phyloP scores from a whole-genome alignment of 129 eudicot species.

The Flaveria ramosissima region DNA sequence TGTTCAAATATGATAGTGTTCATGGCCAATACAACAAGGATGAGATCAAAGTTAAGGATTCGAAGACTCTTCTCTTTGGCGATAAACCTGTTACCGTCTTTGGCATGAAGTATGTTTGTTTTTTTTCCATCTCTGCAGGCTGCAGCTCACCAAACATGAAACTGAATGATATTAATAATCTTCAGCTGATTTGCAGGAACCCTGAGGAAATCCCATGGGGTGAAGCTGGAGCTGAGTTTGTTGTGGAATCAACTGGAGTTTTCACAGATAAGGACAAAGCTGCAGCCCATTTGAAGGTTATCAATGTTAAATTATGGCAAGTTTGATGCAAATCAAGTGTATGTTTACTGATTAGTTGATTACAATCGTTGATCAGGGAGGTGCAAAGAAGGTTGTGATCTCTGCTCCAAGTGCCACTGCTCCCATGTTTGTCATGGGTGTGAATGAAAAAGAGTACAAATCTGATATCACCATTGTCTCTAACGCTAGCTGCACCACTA shows the following conservation, averaged over 20 bases:
- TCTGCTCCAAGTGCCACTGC: slow-evolving; percentile 84
- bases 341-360: background rate
- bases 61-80: slow-evolving; percentile 76
- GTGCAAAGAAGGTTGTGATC: slow-evolving; percentile 86
- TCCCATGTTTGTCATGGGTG: slow-evolving; percentile 91
- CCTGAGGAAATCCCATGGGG: slow-evolving; percentile 87
- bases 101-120: slow-evolving; percentile 48
- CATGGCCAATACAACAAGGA: slow-evolving; percentile 70
- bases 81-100: slow-evolving; percentile 59
- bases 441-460: slow-evolving; percentile 73
- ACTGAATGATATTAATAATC: background rate
- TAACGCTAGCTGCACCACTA: slow-evolving; percentile 84
- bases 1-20: slow-evolving; percentile 88
- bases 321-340: slow-evolving; percentile 4
- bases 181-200: slow-evolving; percentile 40
- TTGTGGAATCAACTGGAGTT: slow-evolving; percentile 77
- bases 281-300: slow-evolving; percentile 73
- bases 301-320: background rate
- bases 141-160: slow-evolving; percentile 21
- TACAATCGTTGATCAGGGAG: slow-evolving; percentile 49
- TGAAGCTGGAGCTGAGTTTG: slow-evolving; percentile 74
- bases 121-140: slow-evolving; percentile 10
- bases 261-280: slow-evolving; percentile 80
- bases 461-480: slow-evolving; percentile 72
- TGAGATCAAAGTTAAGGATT: slow-evolving; percentile 64